Evolutionary conservation across 1,284 basidiomycete genomes (phyloP).

Genomic region (Grifola frondosa): DNA sequence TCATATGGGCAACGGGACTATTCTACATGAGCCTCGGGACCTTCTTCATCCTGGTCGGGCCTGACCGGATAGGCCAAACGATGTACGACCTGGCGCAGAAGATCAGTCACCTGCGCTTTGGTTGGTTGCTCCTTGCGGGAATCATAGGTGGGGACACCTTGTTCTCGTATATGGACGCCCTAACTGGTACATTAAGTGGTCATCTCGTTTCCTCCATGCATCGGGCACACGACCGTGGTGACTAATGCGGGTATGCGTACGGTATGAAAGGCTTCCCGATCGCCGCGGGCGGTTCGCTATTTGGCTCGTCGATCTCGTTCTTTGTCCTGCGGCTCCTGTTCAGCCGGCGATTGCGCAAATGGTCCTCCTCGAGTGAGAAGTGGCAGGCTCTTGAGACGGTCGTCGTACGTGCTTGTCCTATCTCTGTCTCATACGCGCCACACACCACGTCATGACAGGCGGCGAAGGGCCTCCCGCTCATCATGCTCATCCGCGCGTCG

Average conservation of each 20-base stretch:
- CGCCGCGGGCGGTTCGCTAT: constrained; percentile 57
- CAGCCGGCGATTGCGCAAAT: constrained; percentile 49
- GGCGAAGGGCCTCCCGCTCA: constrained; percentile 71
- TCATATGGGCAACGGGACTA: constrained; percentile 44
- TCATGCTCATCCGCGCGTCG: constrained; percentile 78
- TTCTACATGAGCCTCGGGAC: constrained; percentile 46
- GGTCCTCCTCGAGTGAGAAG: constrained; percentile 63
- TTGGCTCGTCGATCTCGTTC: constrained; percentile 72
- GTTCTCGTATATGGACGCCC: constrained; percentile 6
- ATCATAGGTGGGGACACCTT: constrained; percentile 57
- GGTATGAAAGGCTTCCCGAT: constrained; percentile 74
- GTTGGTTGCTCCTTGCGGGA: constrained; percentile 57
- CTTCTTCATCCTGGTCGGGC: constrained; percentile 55
- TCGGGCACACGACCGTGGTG: constrained; percentile 67
- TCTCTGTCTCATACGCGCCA: neutral
- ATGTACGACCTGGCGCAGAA: constrained; percentile 68
- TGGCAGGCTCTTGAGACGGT: constrained; percentile 79
- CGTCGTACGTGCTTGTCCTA: constrained; percentile 48
- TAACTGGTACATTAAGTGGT: too few relatives aligned
- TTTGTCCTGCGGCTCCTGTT: constrained; percentile 61
- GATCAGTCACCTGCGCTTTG: constrained; percentile 57
- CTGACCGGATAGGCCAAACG: constrained; percentile 64
- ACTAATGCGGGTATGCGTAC: constrained; percentile 81
- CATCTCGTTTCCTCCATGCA: constrained; percentile 75
- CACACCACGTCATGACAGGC: constrained; percentile 41